These are phyloP conservation scores for Diddensiella caesifluorescens DNA, from an alignment of 805 yeast species.

Conservation along the genomic window DNA sequence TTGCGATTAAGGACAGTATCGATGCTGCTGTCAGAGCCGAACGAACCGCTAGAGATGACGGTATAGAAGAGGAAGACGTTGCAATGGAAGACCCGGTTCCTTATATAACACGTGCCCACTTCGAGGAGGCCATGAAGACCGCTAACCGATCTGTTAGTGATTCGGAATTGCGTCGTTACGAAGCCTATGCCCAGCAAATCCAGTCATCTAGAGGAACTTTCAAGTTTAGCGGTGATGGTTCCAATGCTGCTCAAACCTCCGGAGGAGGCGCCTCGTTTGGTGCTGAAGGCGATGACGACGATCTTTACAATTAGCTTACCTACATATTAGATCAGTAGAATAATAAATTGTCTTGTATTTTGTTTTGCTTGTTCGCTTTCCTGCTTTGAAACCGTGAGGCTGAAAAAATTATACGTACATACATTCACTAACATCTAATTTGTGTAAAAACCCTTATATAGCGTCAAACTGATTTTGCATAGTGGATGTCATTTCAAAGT, in stretches of 20 bases:
- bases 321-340: too few species aligned
- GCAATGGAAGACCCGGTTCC: conserved; percentile 93
- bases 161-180: conserved; percentile 96
- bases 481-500: conserved; percentile 1
- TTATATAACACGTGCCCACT: conserved; percentile 85
- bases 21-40: conserved; percentile 60
- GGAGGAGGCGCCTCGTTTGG: conserved; percentile 46
- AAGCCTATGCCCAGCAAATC: conserved; percentile 95
- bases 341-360: too few species aligned
- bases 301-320: conserved; percentile 57
- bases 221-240: conserved; percentile 60
- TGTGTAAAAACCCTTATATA: too few species aligned
- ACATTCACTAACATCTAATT: too few species aligned
- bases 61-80: conserved; percentile 43
- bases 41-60: conserved; percentile 42
- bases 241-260: conserved; percentile 34
- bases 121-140: conserved; percentile 99
- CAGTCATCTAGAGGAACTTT: conserved; percentile 94
- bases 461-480: not conserved
- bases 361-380: not conserved
- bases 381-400: not conserved
- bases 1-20: conserved; percentile 95
- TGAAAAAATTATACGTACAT: not conserved
- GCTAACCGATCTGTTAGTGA: conserved; percentile 97
- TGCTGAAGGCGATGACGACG: conserved; percentile 57